These are phyloP conservation scores for Candida easanensis DNA, from an alignment of 805 yeast genomes.

Conservation along the genomic window DNA sequence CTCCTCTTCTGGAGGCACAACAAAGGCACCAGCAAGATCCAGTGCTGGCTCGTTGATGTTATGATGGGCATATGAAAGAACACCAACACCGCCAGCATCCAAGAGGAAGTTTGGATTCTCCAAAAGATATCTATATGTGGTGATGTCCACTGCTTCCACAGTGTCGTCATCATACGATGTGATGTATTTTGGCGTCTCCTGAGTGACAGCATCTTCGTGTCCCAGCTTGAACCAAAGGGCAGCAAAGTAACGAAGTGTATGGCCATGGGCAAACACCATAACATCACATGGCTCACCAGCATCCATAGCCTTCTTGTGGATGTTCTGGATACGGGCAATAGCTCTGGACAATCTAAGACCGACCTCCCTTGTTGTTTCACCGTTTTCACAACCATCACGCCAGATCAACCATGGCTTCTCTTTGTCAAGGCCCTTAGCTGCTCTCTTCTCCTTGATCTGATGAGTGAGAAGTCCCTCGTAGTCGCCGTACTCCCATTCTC, in stretches of 20 bases:
- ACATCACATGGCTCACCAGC: conserved; percentile 62
- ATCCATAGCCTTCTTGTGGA: conserved; percentile 55
- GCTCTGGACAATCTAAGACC: conserved; percentile 68
- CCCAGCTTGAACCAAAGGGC: conserved; percentile 72
- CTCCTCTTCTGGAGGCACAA: conserved; percentile 64
- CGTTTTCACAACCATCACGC: conserved; percentile 91
- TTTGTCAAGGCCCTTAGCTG: conserved; percentile 51
- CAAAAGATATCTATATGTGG: conserved; percentile 33
- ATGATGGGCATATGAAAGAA: conserved; percentile 84
- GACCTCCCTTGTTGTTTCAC: conserved; percentile 69
- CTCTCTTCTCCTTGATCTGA: conserved; percentile 62
- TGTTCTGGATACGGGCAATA: conserved; percentile 57
- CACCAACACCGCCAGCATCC: conserved; percentile 96
- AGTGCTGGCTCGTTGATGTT: conserved; percentile 85
- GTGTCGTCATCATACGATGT: conserved; percentile 26
- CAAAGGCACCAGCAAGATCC: conserved; percentile 78
- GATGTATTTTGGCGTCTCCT: conserved; percentile 15
- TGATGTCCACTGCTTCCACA: conserved; percentile 32
- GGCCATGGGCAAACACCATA: conserved; percentile 89
- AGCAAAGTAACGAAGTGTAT: conserved; percentile 83
- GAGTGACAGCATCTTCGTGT: conserved; percentile 19
- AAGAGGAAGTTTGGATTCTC: conserved; percentile 77
- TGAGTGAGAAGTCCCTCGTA: conserved; percentile 81
- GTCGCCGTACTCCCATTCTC: conserved; percentile 97
- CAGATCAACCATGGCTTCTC: conserved; percentile 73